Percentiles rank a stretch among this genome's conserved stretches.
Evolutionary conservation across 2,329 filamentous ascomycete genomes (phyloP).

Genomic region (Aspergillus neotritici): DNA sequence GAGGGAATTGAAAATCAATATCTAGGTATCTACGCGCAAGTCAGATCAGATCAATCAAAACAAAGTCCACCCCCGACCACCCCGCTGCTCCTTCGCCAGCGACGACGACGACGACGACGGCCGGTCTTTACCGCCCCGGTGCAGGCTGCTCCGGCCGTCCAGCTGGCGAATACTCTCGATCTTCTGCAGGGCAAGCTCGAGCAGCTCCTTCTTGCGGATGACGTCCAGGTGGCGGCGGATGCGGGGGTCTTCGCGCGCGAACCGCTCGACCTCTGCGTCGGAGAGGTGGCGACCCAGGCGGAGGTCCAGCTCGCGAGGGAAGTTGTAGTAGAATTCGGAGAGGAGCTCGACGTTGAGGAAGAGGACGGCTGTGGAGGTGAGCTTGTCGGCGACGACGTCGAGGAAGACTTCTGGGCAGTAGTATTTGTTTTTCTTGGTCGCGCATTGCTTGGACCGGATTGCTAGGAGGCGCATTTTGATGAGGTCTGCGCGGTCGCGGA

Average conservation of each 20-base stretch:
- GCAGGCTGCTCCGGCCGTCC: slow-evolving; percentile 63
- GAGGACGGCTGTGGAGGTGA: slow-evolving; percentile 88
- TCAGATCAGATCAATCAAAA: slow-evolving; percentile 28
- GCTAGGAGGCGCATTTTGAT: slow-evolving; percentile 85
- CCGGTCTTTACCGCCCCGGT: slow-evolving; percentile 38
- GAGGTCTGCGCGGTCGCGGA: slow-evolving; percentile 83
- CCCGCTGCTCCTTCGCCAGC: slow-evolving; percentile 33
- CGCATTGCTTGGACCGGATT: slow-evolving; percentile 85
- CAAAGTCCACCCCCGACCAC: slow-evolving; percentile 38
- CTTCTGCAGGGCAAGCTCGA: slow-evolving; percentile 90
- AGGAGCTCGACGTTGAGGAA: slow-evolving; percentile 97
- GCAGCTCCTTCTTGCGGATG: slow-evolving; percentile 81
- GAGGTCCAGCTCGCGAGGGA: slow-evolving; percentile 84
- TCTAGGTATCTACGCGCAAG: background rate
- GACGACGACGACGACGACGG: slow-evolving; percentile 29
- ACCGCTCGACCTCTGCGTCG: slow-evolving; percentile 75
- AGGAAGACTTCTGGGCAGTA: slow-evolving; percentile 95
- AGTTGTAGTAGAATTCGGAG: slow-evolving; percentile 96
- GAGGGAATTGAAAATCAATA: slow-evolving; percentile 2
- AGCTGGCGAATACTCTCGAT: slow-evolving; percentile 86
- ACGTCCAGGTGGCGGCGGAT: slow-evolving; percentile 85
- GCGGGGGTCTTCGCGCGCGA: slow-evolving; percentile 89
- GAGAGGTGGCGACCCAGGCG: slow-evolving; percentile 76
- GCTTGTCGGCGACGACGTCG: slow-evolving; percentile 91
- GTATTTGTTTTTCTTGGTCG: slow-evolving; percentile 81